Evolutionary conservation across 2,329 filamentous ascomycete genomes (phyloP).

Genomic region (Graphiopsis chlorocephala): DNA sequence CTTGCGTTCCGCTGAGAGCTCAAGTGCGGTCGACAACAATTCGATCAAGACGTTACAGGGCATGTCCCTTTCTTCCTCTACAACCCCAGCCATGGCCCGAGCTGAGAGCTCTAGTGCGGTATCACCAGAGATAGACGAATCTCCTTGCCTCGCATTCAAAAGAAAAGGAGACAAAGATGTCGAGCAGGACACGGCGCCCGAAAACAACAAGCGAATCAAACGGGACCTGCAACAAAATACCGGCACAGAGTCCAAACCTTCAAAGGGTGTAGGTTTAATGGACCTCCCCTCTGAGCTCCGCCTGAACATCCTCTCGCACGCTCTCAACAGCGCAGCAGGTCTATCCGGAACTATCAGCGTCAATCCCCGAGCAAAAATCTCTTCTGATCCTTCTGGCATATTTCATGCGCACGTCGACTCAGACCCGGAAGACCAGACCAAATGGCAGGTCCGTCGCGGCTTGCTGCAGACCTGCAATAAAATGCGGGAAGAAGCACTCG

Average conservation of each 20-base stretch:
- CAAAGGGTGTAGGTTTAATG: background rate
- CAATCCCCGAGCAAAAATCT: background rate
- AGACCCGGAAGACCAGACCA: background rate
- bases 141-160: too few relatives aligned
- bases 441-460: background rate
- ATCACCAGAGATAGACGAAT: too few relatives aligned
- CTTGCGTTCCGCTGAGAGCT: background rate
- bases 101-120: background rate
- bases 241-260: background rate
- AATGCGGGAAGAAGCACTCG: constrained; percentile 2
- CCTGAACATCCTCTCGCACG: background rate
- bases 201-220: too few relatives aligned
- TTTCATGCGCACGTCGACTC: background rate
- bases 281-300: background rate
- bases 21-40: background rate
- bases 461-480: background rate
- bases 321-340: background rate
- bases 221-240: background rate
- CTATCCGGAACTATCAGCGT: background rate
- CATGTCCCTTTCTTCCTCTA: background rate
- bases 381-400: background rate
- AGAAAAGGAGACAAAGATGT: too few relatives aligned
- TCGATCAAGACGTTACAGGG: background rate
- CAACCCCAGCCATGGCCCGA: background rate
- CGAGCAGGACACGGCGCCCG: too few relatives aligned